These are phyloP conservation scores for Polytolypa hystricis DNA, from an alignment of 2,329 filamentous ascomycete genomes.

Conservation along the genomic window DNA sequence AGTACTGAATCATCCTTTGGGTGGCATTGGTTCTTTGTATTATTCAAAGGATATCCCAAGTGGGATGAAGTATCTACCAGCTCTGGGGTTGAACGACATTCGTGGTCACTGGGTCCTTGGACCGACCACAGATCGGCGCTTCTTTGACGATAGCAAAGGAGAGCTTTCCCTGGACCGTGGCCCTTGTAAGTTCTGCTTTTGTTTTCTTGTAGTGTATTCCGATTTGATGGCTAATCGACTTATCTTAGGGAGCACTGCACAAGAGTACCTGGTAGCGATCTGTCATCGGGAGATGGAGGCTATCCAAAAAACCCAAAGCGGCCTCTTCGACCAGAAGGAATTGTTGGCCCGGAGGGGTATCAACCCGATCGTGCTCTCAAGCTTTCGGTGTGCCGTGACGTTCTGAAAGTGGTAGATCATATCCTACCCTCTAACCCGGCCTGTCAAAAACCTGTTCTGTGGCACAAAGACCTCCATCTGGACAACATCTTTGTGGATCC, in stretches of 20 bases:
- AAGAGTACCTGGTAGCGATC: background rate
- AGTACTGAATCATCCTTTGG: constrained; percentile 2
- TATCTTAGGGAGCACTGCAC: constrained; percentile 1
- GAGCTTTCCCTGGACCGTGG: too few species aligned
- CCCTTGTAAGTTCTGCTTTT: background rate
- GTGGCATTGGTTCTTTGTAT: constrained; percentile 6
- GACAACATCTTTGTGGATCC: constrained; percentile 24
- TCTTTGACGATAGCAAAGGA: too few species aligned
- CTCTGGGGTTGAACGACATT: background rate
- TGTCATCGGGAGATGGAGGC: constrained; percentile 1
- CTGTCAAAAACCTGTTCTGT: constrained; percentile 10
- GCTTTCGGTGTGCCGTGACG: constrained; percentile 2
- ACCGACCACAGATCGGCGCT: too few species aligned
- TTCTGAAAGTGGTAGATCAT: background rate
- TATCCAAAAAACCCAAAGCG: background rate
- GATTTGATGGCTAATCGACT: background rate
- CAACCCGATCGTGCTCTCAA: constrained; percentile 1
- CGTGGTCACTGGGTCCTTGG: constrained; percentile 6
- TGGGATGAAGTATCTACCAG: background rate
- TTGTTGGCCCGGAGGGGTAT: constrained; percentile 3
- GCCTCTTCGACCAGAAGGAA: constrained; percentile 1
- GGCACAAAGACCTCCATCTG: constrained; percentile 20
- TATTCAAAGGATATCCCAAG: constrained; percentile 4
- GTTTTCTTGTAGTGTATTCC: background rate
- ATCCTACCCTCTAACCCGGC: background rate